Conservation (phyloP, 345 rosid species). For the Euphorbia pulcherrima region DNA sequence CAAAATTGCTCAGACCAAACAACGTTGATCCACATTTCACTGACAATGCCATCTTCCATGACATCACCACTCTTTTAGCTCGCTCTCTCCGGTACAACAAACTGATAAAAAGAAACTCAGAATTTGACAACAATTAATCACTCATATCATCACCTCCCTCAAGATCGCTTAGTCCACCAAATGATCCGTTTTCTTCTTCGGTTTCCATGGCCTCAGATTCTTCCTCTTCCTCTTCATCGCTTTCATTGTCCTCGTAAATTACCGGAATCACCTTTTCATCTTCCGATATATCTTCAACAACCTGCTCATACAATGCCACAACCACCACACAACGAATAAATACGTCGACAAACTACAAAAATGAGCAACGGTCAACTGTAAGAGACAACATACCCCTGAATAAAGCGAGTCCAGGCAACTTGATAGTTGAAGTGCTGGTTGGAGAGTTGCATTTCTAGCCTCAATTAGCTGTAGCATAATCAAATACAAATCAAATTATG, state of each 20-base stretch:
- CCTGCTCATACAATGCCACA: slow-evolving; percentile 28
- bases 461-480: slow-evolving; percentile 64
- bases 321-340: background rate
- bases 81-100: background rate
- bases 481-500: background rate
- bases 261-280: slow-evolving; percentile 19
- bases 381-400: slow-evolving; percentile 38
- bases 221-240: slow-evolving; percentile 68
- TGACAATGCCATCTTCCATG: background rate
- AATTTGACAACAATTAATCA: slow-evolving; percentile 29
- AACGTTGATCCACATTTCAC: background rate
- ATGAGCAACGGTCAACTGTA: background rate
- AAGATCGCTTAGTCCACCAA: slow-evolving; percentile 40
- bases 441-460: slow-evolving; percentile 67
- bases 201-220: slow-evolving; percentile 58
- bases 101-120: too few species aligned
- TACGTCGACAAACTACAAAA: background rate
- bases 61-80: background rate
- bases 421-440: slow-evolving; percentile 67
- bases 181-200: slow-evolving; percentile 37
- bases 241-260: slow-evolving; percentile 49
- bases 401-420: slow-evolving; percentile 53
- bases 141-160: slow-evolving; percentile 53
- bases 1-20: background rate
- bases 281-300: slow-evolving; percentile 45